Conservation (phyloP, 768 basidiomycete genomes). For the Kwoniella sp. region DNA sequence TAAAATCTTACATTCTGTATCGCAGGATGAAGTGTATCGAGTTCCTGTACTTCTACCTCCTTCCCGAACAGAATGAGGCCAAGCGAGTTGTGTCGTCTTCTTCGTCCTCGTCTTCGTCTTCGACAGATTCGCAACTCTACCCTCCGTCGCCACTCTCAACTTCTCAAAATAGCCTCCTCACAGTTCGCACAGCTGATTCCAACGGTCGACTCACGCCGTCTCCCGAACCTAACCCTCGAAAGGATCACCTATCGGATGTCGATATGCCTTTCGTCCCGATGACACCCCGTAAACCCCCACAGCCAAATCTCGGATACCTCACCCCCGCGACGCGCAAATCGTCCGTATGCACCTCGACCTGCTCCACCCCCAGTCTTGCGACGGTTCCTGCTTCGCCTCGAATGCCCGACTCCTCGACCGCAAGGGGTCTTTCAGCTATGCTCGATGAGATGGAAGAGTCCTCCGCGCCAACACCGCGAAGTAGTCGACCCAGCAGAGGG, state of each 20-base stretch:
- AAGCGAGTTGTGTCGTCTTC: slow-evolving; percentile 28
- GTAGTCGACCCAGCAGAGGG: slow-evolving; percentile 1
- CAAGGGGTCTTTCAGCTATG: slow-evolving; percentile 17
- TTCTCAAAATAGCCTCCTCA: slow-evolving; percentile 4
- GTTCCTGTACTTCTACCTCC: slow-evolving; percentile 89
- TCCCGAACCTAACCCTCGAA: neutral
- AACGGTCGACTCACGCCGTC: neutral
- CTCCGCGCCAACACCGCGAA: slow-evolving; percentile 7
- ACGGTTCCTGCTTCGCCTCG: slow-evolving; percentile 40
- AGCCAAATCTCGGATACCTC: slow-evolving; percentile 43
- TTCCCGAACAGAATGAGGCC: slow-evolving; percentile 65
- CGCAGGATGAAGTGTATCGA: slow-evolving; percentile 92
- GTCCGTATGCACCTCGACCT: slow-evolving; percentile 22
- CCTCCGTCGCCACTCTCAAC: slow-evolving; percentile 24
- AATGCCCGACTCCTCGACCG: slow-evolving; percentile 10
- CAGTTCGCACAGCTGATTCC: neutral
- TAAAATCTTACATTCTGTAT: neutral
- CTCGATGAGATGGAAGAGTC: slow-evolving; percentile 22
- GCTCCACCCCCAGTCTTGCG: slow-evolving; percentile 32
- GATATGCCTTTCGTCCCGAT: slow-evolving; percentile 48
- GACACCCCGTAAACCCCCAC: slow-evolving; percentile 42
- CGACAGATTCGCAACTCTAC: slow-evolving; percentile 25
- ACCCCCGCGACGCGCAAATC: slow-evolving; percentile 38
- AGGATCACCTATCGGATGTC: slow-evolving; percentile 27
- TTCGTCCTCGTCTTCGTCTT: slow-evolving; percentile 35